Evolutionary conservation across 176 grass and related monocot genomes (phyloP).

Genomic region (Hsuehochloa calcarea): DNA sequence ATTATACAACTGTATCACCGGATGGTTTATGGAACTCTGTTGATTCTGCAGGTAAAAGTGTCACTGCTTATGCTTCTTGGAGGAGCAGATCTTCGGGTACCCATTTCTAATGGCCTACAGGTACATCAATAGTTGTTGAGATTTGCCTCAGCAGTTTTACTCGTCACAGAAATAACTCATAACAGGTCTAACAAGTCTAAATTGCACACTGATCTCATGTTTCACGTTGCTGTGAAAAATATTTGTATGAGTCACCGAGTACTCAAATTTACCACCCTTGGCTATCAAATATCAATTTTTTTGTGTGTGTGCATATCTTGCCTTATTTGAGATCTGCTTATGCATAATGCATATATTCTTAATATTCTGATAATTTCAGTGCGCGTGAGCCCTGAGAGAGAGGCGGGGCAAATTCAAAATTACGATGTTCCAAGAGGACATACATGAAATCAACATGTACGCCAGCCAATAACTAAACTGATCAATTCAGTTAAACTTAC

Average conservation of each 20-base stretch:
- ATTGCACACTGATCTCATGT: not conserved
- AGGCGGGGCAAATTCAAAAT: constrained; percentile 40
- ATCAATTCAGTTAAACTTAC: not conserved
- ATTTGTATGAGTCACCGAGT: not conserved
- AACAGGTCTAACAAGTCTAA: not conserved
- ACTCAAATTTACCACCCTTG: not conserved
- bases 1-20: not conserved
- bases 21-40: not conserved
- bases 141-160: not conserved
- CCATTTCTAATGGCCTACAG: constrained; percentile 53
- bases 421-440: constrained; percentile 60
- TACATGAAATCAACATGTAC: constrained; percentile 56
- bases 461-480: not conserved
- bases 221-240: not conserved
- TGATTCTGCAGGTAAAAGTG: constrained; percentile 43
- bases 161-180: not conserved
- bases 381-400: constrained; percentile 48
- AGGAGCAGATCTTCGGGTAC: constrained; percentile 56
- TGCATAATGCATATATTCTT: not conserved
- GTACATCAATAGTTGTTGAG: constrained; percentile 6
- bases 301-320: not conserved
- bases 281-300: not conserved
- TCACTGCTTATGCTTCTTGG: constrained; percentile 63
- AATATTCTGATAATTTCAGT: constrained; percentile 28
- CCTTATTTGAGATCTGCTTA: not conserved